phyloP scores from a whole-genome alignment of 164 flowering plant species.

The Berberis vulgaris region DNA sequence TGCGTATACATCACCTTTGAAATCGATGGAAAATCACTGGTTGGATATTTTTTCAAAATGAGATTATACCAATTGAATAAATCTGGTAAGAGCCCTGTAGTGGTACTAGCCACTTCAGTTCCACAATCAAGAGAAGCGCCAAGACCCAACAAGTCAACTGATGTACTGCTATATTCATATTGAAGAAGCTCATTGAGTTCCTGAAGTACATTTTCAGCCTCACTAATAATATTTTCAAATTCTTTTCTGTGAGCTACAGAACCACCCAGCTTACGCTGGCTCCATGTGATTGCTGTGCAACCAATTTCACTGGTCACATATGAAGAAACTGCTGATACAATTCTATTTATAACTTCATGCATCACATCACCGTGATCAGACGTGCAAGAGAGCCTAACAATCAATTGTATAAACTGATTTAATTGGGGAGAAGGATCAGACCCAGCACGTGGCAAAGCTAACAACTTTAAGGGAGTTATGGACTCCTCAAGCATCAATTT shows the following conservation, averaged over 20 bases:
- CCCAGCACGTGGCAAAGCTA: constrained; percentile 33
- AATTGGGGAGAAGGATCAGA: constrained; percentile 44
- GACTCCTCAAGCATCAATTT: constrained; percentile 47
- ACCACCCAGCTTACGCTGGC: constrained; percentile 13
- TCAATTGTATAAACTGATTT: constrained; percentile 47
- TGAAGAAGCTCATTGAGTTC: constrained; percentile 36
- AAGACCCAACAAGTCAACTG: constrained; percentile 27
- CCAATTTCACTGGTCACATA: constrained; percentile 26
- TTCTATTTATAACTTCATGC: constrained; percentile 28
- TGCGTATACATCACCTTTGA: constrained; percentile 44
- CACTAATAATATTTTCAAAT: constrained; percentile 24
- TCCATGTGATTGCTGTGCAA: constrained; percentile 19
- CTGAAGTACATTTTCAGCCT: constrained; percentile 54
- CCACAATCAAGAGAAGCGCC: constrained; percentile 28
- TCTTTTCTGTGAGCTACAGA: constrained; percentile 13
- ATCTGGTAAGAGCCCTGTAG: constrained; percentile 54
- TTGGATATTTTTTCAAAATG: constrained; percentile 17
- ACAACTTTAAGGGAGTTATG: constrained; percentile 34
- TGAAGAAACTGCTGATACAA: constrained; percentile 53
- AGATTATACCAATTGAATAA: constrained; percentile 32
- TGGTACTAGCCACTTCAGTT: constrained; percentile 31
- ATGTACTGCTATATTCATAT: constrained; percentile 22
- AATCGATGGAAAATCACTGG: constrained; percentile 22
- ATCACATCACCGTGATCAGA: constrained; percentile 26
- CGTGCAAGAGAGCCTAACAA: constrained; percentile 42